A percentile compares a stretch with the other conserved stretches of the same genome.
Evolutionary conservation across 345 rosid species (phyloP).

Genomic region (Iberis pinnata): DNA sequence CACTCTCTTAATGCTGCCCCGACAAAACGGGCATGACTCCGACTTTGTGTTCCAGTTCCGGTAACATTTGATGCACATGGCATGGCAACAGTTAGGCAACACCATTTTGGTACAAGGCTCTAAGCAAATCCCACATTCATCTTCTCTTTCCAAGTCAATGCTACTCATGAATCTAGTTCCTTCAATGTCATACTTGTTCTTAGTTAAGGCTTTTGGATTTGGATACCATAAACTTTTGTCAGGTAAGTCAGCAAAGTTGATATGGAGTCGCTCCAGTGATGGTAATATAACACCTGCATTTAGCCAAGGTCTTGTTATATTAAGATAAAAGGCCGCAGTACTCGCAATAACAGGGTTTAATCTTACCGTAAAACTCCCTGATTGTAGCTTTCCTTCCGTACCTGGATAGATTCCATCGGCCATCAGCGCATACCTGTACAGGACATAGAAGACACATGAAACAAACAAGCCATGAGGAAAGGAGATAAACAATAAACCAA

Average conservation of each 20-base stretch:
- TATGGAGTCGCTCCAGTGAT: conserved; percentile 65
- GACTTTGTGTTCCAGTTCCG: conserved; percentile 88
- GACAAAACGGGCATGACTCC: conserved; percentile 92
- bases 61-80: conserved; percentile 97
- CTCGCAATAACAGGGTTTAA: background rate
- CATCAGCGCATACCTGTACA: background rate
- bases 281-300: conserved; percentile 77
- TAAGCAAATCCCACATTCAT: conserved; percentile 96
- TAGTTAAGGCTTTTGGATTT: conserved; percentile 28
- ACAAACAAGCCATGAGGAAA: conserved; percentile 17
- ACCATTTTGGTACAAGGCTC: conserved; percentile 95
- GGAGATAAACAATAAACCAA: conserved; percentile 11
- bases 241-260: conserved; percentile 43
- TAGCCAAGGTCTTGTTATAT: background rate
- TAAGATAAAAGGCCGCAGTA: background rate
- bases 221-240: conserved; percentile 28
- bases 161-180: conserved; percentile 32
- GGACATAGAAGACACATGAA: background rate
- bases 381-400: background rate
- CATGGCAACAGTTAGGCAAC: conserved; percentile 84
- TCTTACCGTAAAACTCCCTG: conserved; percentile 30
- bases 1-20: conserved; percentile 90
- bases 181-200: conserved; percentile 41
- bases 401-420: background rate
- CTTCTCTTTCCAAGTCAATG: conserved; percentile 72